phyloP scores from a whole-genome alignment of 75 land plant genomes.

The Sequoia sempervirens region DNA sequence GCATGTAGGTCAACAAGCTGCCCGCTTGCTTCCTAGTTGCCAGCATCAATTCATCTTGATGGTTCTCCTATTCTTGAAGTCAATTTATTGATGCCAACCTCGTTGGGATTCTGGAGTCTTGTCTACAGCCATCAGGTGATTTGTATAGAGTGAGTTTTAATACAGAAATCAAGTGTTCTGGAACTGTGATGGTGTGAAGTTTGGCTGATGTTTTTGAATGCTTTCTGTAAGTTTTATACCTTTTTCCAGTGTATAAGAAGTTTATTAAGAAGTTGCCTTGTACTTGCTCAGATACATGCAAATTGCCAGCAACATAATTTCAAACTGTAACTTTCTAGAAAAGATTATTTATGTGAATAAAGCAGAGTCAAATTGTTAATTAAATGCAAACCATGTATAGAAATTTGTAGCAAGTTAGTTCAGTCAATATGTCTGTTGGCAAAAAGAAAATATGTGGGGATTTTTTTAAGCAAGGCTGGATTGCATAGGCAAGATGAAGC shows the following conservation, averaged over 20 bases:
- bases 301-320: not conserved
- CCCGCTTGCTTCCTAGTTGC: slow-evolving; percentile 3
- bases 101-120: slow-evolving; percentile 1
- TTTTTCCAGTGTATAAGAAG: not conserved
- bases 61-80: not conserved
- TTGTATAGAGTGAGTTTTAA: slow-evolving; percentile 1
- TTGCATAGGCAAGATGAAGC: not conserved
- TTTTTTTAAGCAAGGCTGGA: not conserved
- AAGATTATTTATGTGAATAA: slow-evolving; percentile 7
- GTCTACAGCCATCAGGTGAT: slow-evolving; percentile 2
- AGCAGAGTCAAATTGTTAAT: slow-evolving; percentile 3
- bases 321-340: slow-evolving; percentile 1
- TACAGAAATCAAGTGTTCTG: not conserved
- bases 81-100: slow-evolving; percentile 5
- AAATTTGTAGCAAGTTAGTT: slow-evolving; percentile 4
- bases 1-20: slow-evolving; percentile 13
- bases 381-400: not conserved
- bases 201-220: not conserved
- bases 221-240: slow-evolving; percentile 4
- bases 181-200: slow-evolving; percentile 10
- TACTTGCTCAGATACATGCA: not conserved
- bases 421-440: not conserved
- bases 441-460: not conserved
- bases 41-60: not conserved
- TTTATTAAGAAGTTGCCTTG: not conserved